Evolutionary conservation across 2,329 filamentous ascomycete species (phyloP).

Genomic region (Spiromastix sp.): DNA sequence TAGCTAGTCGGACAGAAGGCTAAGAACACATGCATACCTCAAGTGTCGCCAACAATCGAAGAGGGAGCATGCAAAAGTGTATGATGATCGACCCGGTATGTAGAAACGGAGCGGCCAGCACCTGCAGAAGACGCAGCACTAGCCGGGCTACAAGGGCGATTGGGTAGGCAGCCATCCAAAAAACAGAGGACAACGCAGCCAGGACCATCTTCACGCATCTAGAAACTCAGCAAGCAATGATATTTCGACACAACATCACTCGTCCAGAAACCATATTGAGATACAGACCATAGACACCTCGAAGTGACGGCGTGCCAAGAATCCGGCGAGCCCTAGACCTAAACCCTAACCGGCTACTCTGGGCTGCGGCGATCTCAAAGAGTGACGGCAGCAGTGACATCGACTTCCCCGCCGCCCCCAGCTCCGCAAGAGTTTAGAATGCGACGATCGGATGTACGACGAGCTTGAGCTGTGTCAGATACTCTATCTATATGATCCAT

Average conservation of each 20-base stretch:
- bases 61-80: slow-evolving; percentile 36
- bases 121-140: slow-evolving; percentile 26
- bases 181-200: slow-evolving; percentile 11
- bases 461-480: slow-evolving; percentile 1
- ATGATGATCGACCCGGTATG: slow-evolving; percentile 35
- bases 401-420: not conserved
- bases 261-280: not conserved
- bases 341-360: too few species aligned
- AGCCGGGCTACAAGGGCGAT: slow-evolving; percentile 29
- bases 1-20: slow-evolving; percentile 2
- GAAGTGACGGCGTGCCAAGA: not conserved
- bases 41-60: slow-evolving; percentile 41
- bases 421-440: too few species aligned
- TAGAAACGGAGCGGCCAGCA: slow-evolving; percentile 38
- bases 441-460: too few species aligned
- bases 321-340: not conserved
- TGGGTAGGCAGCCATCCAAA: slow-evolving; percentile 24
- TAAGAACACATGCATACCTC: slow-evolving; percentile 35
- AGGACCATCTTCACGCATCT: not conserved
- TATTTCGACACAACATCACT: not conserved
- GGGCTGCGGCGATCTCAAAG: not conserved
- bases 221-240: not conserved
- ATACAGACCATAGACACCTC: not conserved
- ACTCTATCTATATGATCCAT: slow-evolving; percentile 4
- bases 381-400: not conserved